These are phyloP conservation scores for Cinchona pubescens DNA, from an alignment of 257 asterid species.

Conservation along the genomic window DNA sequence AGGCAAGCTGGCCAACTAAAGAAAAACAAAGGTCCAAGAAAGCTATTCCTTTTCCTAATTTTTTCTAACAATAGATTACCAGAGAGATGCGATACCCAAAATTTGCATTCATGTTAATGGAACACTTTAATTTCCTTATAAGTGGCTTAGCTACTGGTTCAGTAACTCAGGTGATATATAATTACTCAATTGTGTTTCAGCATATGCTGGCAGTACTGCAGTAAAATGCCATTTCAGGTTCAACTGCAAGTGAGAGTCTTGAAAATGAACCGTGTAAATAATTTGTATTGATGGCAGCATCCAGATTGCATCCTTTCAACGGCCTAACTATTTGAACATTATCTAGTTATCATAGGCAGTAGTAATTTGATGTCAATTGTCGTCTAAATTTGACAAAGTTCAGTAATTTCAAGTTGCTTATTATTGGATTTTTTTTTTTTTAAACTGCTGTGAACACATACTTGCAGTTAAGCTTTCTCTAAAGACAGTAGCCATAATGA, in stretches of 20 bases:
- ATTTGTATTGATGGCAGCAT: too few species aligned
- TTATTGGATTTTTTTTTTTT: too few species aligned
- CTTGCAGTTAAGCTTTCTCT: background rate
- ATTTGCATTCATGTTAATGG: background rate
- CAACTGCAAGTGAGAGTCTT: background rate
- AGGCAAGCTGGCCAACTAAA: background rate
- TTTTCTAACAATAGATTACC: background rate
- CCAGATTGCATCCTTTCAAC: background rate
- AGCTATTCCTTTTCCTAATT: background rate
- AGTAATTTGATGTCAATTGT: background rate
- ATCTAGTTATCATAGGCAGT: too few species aligned
- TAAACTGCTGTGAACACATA: too few species aligned
- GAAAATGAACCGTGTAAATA: background rate
- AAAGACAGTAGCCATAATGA: too few species aligned
- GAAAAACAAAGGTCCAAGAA: background rate
- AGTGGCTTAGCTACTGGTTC: background rate
- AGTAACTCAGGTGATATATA: too few species aligned
- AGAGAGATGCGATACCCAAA: background rate
- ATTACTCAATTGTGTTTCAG: too few species aligned
- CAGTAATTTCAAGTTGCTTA: background rate
- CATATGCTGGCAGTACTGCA: background rate
- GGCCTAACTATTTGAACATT: background rate
- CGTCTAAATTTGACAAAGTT: background rate
- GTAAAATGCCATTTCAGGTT: background rate
- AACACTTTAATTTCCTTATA: background rate